Percentiles rank a stretch among this genome's conserved stretches.
Evolutionary conservation across 176 grass and related monocot species (phyloP).

Genomic region (Bolboschoenus planiculmis): DNA sequence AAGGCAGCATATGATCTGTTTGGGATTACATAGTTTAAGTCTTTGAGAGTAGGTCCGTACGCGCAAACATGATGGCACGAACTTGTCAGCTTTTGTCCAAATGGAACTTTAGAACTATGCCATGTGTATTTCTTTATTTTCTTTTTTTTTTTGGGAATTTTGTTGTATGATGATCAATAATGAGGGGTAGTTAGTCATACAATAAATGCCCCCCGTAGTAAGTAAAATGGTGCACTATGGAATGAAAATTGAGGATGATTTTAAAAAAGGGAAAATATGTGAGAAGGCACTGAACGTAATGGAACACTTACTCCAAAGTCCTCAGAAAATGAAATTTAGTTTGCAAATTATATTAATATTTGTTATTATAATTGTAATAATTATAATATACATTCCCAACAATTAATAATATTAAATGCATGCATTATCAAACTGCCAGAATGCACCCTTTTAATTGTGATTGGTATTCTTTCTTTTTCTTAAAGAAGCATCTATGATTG

Average conservation of each 20-base stretch:
- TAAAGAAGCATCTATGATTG: not conserved
- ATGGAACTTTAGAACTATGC: slow-evolving; percentile 1
- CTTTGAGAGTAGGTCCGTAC: slow-evolving; percentile 3
- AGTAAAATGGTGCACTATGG: not conserved
- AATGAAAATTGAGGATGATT: not conserved
- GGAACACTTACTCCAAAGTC: not conserved
- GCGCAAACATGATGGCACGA: not conserved
- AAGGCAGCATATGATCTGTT: slow-evolving; percentile 1
- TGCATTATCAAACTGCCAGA: not conserved
- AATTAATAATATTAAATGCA: not conserved
- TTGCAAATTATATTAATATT: no score
- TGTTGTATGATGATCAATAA: not conserved
- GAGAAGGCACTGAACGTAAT: not conserved
- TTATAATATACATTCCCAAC: not conserved
- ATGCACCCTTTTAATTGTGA: not conserved
- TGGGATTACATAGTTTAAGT: not conserved
- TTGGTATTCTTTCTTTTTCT: not conserved
- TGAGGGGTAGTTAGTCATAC: not conserved
- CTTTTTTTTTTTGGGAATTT: not conserved
- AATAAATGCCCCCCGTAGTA: not conserved
- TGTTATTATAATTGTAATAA: not conserved
- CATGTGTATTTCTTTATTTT: not conserved
- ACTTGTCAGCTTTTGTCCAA: slow-evolving; percentile 1
- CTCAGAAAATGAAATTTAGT: not conserved
- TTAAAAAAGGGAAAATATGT: not conserved